phyloP scores from a whole-genome alignment of 2,329 filamentous ascomycete species.

The Trichoderma koningiopsis region DNA sequence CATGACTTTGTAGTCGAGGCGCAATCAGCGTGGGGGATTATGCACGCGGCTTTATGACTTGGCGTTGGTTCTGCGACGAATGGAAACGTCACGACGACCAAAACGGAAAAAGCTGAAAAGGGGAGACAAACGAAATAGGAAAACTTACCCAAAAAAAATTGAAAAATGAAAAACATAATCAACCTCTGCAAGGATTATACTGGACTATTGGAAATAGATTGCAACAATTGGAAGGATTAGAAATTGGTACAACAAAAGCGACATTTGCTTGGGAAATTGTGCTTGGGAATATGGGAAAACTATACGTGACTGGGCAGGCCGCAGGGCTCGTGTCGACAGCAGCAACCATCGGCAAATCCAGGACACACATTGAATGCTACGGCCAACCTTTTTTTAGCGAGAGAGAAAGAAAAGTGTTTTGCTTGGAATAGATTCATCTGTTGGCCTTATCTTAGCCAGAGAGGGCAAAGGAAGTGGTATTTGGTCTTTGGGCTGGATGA shows the following conservation, averaged over 20 bases:
- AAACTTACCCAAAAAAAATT: neutral
- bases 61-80: neutral
- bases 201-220: neutral
- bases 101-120: neutral
- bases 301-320: conserved; percentile 24
- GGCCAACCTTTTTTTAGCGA: neutral
- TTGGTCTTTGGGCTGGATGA: neutral
- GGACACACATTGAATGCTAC: conserved; percentile 15
- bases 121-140: neutral
- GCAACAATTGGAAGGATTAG: neutral
- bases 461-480: neutral
- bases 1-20: conserved; percentile 41
- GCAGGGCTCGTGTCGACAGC: conserved; percentile 23
- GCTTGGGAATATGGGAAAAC: conserved; percentile 4
- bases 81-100: neutral
- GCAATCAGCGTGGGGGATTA: neutral
- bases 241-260: conserved; percentile 1
- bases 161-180: neutral
- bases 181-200: neutral
- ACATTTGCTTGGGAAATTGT: conserved; percentile 2
- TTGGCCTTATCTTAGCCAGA: neutral
- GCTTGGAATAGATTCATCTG: conserved; percentile 8
- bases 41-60: neutral
- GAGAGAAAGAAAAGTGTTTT: neutral
- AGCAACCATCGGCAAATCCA: conserved; percentile 6